Evolutionary conservation across 2,329 filamentous ascomycete genomes (phyloP).

Genomic region (Kalmusia sp.): DNA sequence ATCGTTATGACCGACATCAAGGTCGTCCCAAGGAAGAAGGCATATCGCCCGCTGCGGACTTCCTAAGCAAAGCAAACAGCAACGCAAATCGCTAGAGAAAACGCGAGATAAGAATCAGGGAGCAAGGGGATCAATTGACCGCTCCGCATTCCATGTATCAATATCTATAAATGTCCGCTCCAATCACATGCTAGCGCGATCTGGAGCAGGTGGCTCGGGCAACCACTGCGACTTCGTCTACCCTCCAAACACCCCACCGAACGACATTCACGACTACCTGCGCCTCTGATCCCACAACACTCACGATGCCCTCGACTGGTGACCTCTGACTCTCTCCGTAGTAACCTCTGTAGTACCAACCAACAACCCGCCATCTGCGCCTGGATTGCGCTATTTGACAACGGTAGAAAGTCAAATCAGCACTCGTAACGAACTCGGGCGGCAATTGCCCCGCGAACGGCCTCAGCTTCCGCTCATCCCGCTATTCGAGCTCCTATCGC

Average conservation of each 20-base stretch:
- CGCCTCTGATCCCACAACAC: not conserved
- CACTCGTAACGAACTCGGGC: conserved; percentile 2
- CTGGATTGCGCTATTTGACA: not conserved
- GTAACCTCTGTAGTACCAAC: not conserved
- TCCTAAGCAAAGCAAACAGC: too few relatives aligned
- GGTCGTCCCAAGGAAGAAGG: too few relatives aligned
- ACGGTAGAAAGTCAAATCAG: not conserved
- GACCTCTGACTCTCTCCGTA: not conserved
- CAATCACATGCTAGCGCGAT: conserved; percentile 9
- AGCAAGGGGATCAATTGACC: too few relatives aligned
- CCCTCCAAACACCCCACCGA: not conserved
- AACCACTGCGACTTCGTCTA: conserved; percentile 4
- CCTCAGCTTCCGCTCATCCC: not conserved
- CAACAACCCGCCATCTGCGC: not conserved
- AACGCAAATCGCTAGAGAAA: too few relatives aligned
- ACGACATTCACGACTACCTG: not conserved
- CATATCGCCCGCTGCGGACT: too few relatives aligned
- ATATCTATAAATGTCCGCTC: not conserved
- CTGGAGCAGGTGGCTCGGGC: not conserved
- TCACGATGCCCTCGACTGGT: not conserved
- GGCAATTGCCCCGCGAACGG: not conserved
- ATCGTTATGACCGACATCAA: too few relatives aligned
- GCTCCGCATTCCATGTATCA: too few relatives aligned
- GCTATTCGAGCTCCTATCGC: not conserved
- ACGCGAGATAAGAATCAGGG: too few relatives aligned